phyloP scores from a whole-genome alignment of 257 asterid species.

The Scutellaria minor region DNA sequence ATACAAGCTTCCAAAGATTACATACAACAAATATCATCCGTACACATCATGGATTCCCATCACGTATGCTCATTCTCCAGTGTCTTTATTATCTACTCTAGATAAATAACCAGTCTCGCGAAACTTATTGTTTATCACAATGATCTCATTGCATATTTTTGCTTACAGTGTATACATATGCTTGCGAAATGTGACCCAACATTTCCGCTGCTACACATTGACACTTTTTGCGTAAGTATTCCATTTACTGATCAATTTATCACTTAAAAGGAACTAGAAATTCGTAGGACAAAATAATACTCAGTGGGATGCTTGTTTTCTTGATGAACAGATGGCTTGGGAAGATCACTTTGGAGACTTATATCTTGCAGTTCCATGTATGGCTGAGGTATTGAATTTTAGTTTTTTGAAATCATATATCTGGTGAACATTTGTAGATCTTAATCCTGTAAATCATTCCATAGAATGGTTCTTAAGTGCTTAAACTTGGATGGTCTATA shows the following conservation, averaged over 20 bases:
- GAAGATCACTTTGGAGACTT: slow-evolving; percentile 89
- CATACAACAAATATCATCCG: slow-evolving; percentile 91
- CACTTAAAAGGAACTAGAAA: not conserved
- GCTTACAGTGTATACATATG: slow-evolving; percentile 73
- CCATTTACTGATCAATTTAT: not conserved
- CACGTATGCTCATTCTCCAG: slow-evolving; percentile 52
- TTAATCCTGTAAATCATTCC: too few species aligned
- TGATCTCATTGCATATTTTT: slow-evolving; percentile 31
- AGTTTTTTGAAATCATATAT: not conserved
- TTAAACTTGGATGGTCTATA: too few species aligned
- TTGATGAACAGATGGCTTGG: slow-evolving; percentile 82
- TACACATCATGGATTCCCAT: slow-evolving; percentile 97
- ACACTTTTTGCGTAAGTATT: slow-evolving; percentile 90
- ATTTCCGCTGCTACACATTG: slow-evolving; percentile 76
- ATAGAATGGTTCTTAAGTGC: too few species aligned
- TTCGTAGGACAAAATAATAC: slow-evolving; percentile 26
- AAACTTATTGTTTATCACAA: slow-evolving; percentile 14
- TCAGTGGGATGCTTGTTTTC: slow-evolving; percentile 17
- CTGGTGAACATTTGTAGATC: too few species aligned
- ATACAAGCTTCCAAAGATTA: slow-evolving; percentile 86
- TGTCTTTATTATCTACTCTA: slow-evolving; percentile 9
- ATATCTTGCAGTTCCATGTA: slow-evolving; percentile 86
- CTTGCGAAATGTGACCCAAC: slow-evolving; percentile 83
- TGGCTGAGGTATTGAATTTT: slow-evolving; percentile 75
- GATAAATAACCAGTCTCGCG: slow-evolving; percentile 25